Conservation (phyloP, 2,329 filamentous ascomycete genomes). For the Scolecobasidium constrictum region DNA sequence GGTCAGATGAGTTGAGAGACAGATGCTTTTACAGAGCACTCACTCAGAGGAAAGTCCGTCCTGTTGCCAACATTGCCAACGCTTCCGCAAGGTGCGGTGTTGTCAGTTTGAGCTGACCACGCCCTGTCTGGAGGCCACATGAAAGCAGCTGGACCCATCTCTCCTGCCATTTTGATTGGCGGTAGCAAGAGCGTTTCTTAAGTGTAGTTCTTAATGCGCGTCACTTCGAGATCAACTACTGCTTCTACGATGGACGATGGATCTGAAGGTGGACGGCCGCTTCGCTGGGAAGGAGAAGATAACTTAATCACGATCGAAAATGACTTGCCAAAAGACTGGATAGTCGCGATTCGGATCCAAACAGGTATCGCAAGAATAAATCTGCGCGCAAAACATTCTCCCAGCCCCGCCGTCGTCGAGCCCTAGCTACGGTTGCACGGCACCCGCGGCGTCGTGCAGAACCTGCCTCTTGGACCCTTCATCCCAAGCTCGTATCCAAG, state of each 20-base stretch:
- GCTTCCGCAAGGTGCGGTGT: slow-evolving; percentile 48
- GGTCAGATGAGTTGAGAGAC: neutral
- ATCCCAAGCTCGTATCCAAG: no score
- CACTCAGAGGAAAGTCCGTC: slow-evolving; percentile 46
- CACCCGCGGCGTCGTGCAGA: no score
- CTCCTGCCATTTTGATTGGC: neutral
- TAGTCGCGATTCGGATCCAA: no score
- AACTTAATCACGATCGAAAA: no score
- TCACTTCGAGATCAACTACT: neutral
- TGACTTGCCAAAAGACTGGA: no score
- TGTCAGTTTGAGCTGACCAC: slow-evolving; percentile 45
- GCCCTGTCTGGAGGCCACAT: slow-evolving; percentile 49
- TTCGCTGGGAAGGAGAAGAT: neutral
- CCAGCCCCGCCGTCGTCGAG: no score
- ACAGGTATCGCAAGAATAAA: no score
- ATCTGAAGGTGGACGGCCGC: neutral
- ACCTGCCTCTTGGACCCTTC: no score
- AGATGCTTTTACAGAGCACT: slow-evolving; percentile 12
- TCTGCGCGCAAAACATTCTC: no score
- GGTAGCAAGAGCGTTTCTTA: neutral
- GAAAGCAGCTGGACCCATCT: slow-evolving; percentile 48
- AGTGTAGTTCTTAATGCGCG: neutral
- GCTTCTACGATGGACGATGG: neutral
- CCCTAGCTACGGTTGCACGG: no score
- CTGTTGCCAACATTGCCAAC: slow-evolving; percentile 35